Evolutionary conservation across 352 stramenopile genomes (phyloP), one percentile per base, ranked within the genome.

Genomic region (Hyaloperonospora brassicae): DNA sequence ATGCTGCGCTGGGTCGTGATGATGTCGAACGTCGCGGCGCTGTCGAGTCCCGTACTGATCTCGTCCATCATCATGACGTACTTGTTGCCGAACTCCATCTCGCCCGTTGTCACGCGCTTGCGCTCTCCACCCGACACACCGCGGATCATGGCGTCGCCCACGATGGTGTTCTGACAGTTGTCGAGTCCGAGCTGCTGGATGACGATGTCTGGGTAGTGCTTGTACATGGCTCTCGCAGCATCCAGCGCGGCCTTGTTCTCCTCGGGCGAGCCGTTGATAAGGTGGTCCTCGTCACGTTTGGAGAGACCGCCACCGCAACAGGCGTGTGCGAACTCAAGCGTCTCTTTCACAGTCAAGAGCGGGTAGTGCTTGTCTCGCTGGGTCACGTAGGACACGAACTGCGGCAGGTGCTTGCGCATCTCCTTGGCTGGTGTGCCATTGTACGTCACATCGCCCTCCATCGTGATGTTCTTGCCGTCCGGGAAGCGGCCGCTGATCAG

Each of bases 61-160:
- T 64, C 50, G 31, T 64, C 57, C 57, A 64, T 59, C 45, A 64
- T 47, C 24, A 59, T 59, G 27, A 64, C 57, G 23, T 53, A 47
- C 31, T 49, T 43, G 24, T 59, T 65, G 24, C 71, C 68, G 46
- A 90, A 79, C 31, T 89, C 64, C 73, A 97, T 97, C 68, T 88
- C 75, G 12, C 76, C 79, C n/a, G n/a, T n/a, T n/a, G n/a, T n/a
- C n/a, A n/a, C n/a, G n/a, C n/a, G n/a, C n/a, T n/a, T n/a, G n/a
- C n/a, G n/a, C n/a, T n/a, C n/a, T n/a, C n/a, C n/a, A n/a, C n/a
- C n/a, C n/a, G n/a, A n/a, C n/a, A n/a, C n/a, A n/a, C n/a, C n/a
- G n/a, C n/a, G n/a, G n/a, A n/a, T n/a, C n/a, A n/a, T n/a, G n/a
- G n/a, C n/a, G n/a, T n/a, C n/a, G n/a, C n/a, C n/a, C n/a, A n/a